Percentiles rank a stretch among this genome's conserved stretches.
phyloP scores from a whole-genome alignment of 208 protist species.

The Wallacemonas collosoma region DNA sequence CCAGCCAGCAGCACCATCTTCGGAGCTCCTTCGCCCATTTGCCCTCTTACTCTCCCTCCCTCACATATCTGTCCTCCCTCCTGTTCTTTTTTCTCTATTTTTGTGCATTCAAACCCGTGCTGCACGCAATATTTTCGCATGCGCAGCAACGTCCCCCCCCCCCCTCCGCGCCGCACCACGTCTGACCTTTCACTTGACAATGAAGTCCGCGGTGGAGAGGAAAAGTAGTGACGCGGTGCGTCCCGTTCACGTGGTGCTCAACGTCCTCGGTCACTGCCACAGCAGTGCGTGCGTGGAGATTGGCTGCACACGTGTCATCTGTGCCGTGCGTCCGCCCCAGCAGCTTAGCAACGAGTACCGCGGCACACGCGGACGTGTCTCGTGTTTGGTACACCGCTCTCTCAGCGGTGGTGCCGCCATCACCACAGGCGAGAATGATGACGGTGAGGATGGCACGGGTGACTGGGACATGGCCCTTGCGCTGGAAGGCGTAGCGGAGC shows the following conservation, averaged over 20 bases:
- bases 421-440: conserved; percentile 27
- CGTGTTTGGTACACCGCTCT: conserved; percentile 57
- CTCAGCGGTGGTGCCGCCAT: conserved; percentile 24
- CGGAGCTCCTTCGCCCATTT: no score
- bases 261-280: conserved; percentile 74
- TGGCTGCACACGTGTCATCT: conserved; percentile 79
- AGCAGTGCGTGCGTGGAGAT: conserved; percentile 83
- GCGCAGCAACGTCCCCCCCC: background rate
- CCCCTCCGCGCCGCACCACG: background rate
- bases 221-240: conserved; percentile 43
- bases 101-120: no score
- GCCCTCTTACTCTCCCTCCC: no score
- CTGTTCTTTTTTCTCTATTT: no score
- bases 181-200: background rate
- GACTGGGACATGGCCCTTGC: conserved; percentile 69
- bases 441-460: conserved; percentile 16
- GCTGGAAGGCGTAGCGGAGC: conserved; percentile 79
- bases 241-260: conserved; percentile 65
- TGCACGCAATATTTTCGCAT: no score
- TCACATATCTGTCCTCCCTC: no score
- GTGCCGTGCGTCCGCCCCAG: conserved; percentile 78
- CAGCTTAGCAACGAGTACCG: conserved; percentile 88
- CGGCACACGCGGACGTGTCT: conserved; percentile 67
- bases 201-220: background rate
- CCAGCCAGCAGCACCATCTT: no score